phyloP scores from a whole-genome alignment of 73 alveolate species.

The Paramecium caudatum region DNA sequence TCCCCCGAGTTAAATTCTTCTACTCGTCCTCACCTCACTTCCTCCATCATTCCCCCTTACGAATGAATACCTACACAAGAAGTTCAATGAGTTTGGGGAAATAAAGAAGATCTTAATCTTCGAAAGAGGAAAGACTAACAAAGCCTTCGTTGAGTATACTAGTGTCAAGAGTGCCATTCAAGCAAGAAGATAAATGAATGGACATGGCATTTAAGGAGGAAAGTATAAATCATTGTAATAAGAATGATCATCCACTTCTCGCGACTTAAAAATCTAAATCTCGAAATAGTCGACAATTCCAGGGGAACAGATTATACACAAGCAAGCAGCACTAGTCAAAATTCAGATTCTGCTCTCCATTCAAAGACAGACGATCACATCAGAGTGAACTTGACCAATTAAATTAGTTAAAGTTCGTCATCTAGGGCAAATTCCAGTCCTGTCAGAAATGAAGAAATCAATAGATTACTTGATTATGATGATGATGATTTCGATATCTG shows the following conservation, averaged over 20 bases:
- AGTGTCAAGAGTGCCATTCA: constrained; percentile 14
- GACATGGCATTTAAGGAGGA: constrained; percentile 11
- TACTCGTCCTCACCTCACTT: constrained; percentile 14
- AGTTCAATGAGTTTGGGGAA: constrained; percentile 48
- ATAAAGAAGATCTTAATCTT: constrained; percentile 37
- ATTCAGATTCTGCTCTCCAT: constrained; percentile 33
- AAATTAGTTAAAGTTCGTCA: constrained; percentile 8
- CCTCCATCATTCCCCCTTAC: constrained; percentile 54
- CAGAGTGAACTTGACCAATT: constrained; percentile 40
- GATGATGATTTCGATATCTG: constrained; percentile 48
- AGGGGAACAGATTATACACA: constrained; percentile 68
- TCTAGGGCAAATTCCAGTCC: constrained; percentile 46
- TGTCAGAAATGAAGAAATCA: constrained; percentile 39
- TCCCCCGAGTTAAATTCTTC: constrained; percentile 68
- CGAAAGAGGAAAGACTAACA: constrained; percentile 64
- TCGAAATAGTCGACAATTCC: constrained; percentile 58
- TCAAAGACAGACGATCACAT: constrained; percentile 27
- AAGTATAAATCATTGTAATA: not conserved
- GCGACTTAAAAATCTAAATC: constrained; percentile 33
- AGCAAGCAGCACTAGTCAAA: constrained; percentile 51
- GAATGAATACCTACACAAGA: not conserved
- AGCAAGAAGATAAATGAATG: constrained; percentile 24
- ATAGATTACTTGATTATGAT: constrained; percentile 35
- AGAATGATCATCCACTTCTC: constrained; percentile 61
- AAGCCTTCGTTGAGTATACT: constrained; percentile 59